These are phyloP conservation scores for Flagelloscypha sp. DNA, from an alignment of 768 basidiomycete genomes.

Conservation along the genomic window DNA sequence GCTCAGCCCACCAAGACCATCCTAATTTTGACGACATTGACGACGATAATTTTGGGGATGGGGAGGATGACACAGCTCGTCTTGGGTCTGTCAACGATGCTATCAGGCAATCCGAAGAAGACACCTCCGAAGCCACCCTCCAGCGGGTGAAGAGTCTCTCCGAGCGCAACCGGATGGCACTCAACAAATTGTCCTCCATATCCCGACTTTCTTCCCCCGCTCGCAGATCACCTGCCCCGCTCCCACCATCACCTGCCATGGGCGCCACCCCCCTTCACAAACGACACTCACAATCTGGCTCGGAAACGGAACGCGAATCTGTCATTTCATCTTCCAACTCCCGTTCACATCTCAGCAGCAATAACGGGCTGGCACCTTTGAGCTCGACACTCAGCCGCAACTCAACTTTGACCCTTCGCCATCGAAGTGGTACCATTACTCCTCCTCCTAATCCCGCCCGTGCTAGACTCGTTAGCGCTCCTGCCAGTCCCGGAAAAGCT, in stretches of 20 bases:
- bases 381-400: conserved; percentile 15
- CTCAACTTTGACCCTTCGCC: neutral
- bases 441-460: conserved; percentile 14
- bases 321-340: conserved; percentile 23
- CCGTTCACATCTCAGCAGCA: conserved; percentile 20
- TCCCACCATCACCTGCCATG: conserved; percentile 25
- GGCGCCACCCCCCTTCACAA: conserved; percentile 27
- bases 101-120: conserved; percentile 33
- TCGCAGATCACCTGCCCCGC: conserved; percentile 29
- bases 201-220: conserved; percentile 52
- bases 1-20: conserved; percentile 39
- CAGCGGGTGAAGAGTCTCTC: conserved; percentile 64
- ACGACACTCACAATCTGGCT: conserved; percentile 48
- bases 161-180: conserved; percentile 62
- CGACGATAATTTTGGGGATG: conserved; percentile 38
- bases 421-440: conserved; percentile 14
- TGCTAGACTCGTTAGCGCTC: conserved; percentile 23
- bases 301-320: conserved; percentile 75
- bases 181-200: conserved; percentile 59
- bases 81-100: conserved; percentile 24
- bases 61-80: conserved; percentile 45
- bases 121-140: conserved; percentile 50
- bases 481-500: conserved; percentile 8
- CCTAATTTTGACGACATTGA: conserved; percentile 35
- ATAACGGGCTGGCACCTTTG: no score